Evolutionary conservation across 1,284 basidiomycete species (phyloP), one percentile per base, ranked within the genome.

Genomic region (Athelia sp.): DNA sequence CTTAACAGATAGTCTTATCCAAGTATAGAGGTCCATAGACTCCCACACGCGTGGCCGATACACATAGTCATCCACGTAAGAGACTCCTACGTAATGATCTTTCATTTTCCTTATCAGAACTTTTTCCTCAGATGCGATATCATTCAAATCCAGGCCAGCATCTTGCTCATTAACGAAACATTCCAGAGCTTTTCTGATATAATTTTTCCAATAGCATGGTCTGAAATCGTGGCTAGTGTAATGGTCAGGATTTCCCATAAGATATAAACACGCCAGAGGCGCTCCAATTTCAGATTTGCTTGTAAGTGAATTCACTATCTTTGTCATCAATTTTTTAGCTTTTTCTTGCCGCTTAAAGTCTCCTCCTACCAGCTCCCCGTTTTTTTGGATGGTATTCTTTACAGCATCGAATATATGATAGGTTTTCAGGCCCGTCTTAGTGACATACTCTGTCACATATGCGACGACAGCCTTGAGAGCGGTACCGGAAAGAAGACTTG

Each of bases 401-500:
- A 71, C 58, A 18, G 60, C 50, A 18, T 67, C 58, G 61, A 71
- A 71, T 18, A 68, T 59, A 1, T 52, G 53, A 52, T 66, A 58
- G 2, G 67, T 71, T 43, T 69, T 70, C 15, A 72, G 46, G 2
- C 50, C 24, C 3, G 54, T 42, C 47, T 73, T 73, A 0, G 68
- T 71, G 21, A 73, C 61, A 57, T 72, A 73, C 49, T 73, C 67
- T 3, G 68, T 61, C 2, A 72, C 58, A 62, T 72, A 73, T 6
- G 57, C 53, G 4, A 72, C 50, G 2, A 70, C 61, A 22, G 66
- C 60, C 50, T 68, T 70, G 3, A 72, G 58, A 3, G 64, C 62
- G n/a, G 65, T 70, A 2, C 69, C 67, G 24, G 67, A 69, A 3
- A 60, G 35, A 9, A 71, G 46, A 52, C 58, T 59, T 2, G 66